Evolutionary conservation across 2,329 filamentous ascomycete species (phyloP), one percentile per base, ranked within the genome.

Genomic region (Beauveria sp.): DNA sequence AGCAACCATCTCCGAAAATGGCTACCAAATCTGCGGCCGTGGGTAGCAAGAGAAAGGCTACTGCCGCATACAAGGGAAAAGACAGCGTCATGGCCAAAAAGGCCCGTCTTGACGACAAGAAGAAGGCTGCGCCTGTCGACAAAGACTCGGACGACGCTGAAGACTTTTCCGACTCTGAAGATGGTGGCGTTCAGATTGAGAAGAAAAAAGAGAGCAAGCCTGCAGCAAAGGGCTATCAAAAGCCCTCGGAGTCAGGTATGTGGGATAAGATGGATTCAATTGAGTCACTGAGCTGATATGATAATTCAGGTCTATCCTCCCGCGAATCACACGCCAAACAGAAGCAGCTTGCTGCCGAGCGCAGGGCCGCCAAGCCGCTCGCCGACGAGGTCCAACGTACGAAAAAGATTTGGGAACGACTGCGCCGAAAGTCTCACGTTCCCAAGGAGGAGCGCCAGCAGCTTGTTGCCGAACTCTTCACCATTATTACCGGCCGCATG

Each of bases 321-420:
- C 88, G 87, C 71, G 94, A 99, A 80, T 87, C 92, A 24, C 94
- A 97, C 73, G 86, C 87, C 55, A 96, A 96, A 75, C 94, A 99
- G 77, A 96, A 93, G 75, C 88, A 88, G 64, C 80, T 97, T 55
- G 88, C 86, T 26, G 88, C 87, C 70, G 93, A 97, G 72, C 90
- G 96, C 67, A 97, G 92, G 80, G 88, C 90, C 43, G 88, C 90
- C 48, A 97, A 97, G 77, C 94, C 94, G 26, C 87, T 97, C 67
- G 92, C 93, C 70, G 92, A 97, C 72, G 85, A 90, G 70, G 87
- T 97, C 66, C 84, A 88, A 64, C 87, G 92, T 64, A 90, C 91
- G 59, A 99, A 99, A 81, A 96, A 97, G 79, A 84, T 99, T 58
- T 99, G 94, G 96, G 94, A 99, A 79, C 85, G 90, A 64, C 77